Base-by-base conservation (phyloP, 2,329 filamentous ascomycete genomes). In the Thermothelomyces thermophilus region DNA sequence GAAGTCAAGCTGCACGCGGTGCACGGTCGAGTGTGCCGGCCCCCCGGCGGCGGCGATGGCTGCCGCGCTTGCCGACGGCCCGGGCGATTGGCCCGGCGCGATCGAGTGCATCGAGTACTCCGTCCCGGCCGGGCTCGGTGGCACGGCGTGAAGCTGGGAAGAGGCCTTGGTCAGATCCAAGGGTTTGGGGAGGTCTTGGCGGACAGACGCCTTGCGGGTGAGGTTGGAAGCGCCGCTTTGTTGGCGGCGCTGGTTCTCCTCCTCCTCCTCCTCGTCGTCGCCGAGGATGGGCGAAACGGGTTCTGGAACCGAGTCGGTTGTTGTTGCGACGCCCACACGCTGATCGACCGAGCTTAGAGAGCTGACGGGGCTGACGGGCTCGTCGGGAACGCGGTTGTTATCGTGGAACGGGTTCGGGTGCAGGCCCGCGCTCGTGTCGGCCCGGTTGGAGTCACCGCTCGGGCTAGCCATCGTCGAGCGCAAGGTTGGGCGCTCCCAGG, bases 1-100 rank as follows among this genome's bases (percentile, higher is more conserved):
- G 69, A 97, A 98, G 67, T 96, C 90, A 59, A 97, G 81, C 67
- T 96, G 88, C 30, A 97, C 88, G 56, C 93, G 88, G 68, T 97
- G 86, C 48, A 97, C 90, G 57, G 87, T 68, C 50, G 79, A 73
- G 55, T 74, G 70, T 33, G 71, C 64, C 19, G 82, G 80, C 16
- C 80, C 82, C 49, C 77, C 80, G 39, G 80, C 79, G 44, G 77
- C 79, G 11, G 78, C 79, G 58, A 83, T 83, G 37, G 78, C 81
- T 10, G 75, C 76, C 37, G 78, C 80, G 30, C 75, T 72, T 34
- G 70, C 65, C 3, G 76, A 76, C 22, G 72, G 67, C 42, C 64
- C 70, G 33, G 67, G 70, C 20, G 64, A 61, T 48, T 70, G 73
- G 46, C 73, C 74, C 34, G 76, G 68, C 11, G 73, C 67, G 19